These are phyloP conservation scores for Fusarium nematophilum DNA, from an alignment of 2,329 filamentous ascomycete genomes.

Conservation along the genomic window DNA sequence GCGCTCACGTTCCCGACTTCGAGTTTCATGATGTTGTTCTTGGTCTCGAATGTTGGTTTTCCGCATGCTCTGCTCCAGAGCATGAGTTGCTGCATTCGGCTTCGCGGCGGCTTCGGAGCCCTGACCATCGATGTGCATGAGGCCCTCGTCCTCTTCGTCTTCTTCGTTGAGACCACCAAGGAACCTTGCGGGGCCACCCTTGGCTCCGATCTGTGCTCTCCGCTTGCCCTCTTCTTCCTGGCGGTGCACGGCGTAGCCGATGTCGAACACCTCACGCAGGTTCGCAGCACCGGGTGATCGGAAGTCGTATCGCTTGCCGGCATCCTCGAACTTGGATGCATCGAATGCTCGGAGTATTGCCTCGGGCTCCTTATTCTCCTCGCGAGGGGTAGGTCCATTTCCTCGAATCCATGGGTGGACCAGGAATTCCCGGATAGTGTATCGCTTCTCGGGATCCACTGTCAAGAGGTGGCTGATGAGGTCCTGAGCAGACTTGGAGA, in stretches of 20 bases:
- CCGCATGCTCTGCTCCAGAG: constrained; percentile 88
- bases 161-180: constrained; percentile 77
- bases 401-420: constrained; percentile 92
- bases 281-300: constrained; percentile 95
- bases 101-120: constrained; percentile 58
- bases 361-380: constrained; percentile 67
- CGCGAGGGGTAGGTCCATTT: constrained; percentile 66
- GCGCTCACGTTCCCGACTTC: constrained; percentile 50
- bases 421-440: constrained; percentile 92
- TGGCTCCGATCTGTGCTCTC: constrained; percentile 83
- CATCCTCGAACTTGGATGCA: constrained; percentile 62
- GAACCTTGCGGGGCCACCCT: constrained; percentile 68
- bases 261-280: constrained; percentile 95
- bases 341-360: constrained; percentile 66
- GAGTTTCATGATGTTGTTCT: constrained; percentile 45
- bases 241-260: constrained; percentile 96
- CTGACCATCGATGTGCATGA: constrained; percentile 71
- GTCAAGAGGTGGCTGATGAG: constrained; percentile 92
- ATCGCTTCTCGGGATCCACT: constrained; percentile 94
- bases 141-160: constrained; percentile 61
- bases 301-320: constrained; percentile 86
- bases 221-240: constrained; percentile 97
- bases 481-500: constrained; percentile 94
- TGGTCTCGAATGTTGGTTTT: constrained; percentile 78
- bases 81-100: constrained; percentile 65